Evolutionary conservation across 305 asterid genomes (phyloP).

Genomic region (Fraxinus sp.): DNA sequence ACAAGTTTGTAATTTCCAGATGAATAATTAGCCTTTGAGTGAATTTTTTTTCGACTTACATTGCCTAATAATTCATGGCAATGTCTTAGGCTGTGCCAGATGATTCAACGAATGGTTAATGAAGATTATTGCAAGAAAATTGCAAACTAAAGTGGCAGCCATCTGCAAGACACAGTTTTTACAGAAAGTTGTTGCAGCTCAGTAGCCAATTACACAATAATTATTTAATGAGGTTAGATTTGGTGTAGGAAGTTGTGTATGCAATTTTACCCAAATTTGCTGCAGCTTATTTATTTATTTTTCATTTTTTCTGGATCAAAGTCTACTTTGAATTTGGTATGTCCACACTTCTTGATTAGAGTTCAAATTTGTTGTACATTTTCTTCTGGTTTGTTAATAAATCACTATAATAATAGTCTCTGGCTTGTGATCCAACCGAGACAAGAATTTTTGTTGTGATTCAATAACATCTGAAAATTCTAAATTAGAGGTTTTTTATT

Average conservation of each 20-base stretch:
- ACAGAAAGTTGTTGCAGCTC: not conserved
- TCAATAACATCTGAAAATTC: not conserved
- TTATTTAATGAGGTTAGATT: not conserved
- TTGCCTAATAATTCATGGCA: not conserved
- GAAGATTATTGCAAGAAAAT: not conserved
- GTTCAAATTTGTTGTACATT: not conserved
- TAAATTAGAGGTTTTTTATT: not conserved
- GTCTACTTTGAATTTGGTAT: not conserved
- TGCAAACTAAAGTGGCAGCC: not conserved
- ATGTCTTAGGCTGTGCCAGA: not conserved
- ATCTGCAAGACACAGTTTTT: not conserved
- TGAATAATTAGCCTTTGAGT: conserved; percentile 7
- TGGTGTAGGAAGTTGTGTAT: not conserved
- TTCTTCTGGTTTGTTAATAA: not conserved
- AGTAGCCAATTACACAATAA: not conserved
- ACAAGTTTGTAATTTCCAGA: not conserved
- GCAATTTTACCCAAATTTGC: not conserved
- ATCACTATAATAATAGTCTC: not conserved
- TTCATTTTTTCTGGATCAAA: not conserved
- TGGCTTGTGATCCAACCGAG: not conserved
- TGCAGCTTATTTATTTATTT: not conserved
- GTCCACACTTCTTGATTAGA: not conserved
- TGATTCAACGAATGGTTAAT: not conserved
- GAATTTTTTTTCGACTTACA: not conserved
- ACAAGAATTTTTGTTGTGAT: not conserved